Evolutionary conservation across 768 basidiomycete genomes (phyloP).

Genomic region (Suillus brevipes): DNA sequence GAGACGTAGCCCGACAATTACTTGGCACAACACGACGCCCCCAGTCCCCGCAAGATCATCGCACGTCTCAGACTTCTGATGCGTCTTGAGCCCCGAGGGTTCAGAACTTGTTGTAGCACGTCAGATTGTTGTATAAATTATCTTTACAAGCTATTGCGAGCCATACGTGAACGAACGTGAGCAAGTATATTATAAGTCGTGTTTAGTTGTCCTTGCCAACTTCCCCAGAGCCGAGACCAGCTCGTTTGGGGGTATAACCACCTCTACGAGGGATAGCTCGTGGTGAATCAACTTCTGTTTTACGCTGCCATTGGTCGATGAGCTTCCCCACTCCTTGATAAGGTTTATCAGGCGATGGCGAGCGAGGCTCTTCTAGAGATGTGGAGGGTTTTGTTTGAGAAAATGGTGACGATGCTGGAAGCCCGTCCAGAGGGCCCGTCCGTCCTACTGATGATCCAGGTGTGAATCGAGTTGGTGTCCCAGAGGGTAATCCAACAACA

Average conservation of each 20-base stretch:
- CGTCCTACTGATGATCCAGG: slow-evolving; percentile 16
- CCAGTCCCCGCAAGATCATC: slow-evolving; percentile 1
- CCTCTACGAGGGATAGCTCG: slow-evolving; percentile 38
- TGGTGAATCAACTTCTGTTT: slow-evolving; percentile 53
- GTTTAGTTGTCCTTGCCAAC: slow-evolving; percentile 23
- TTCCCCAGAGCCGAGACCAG: slow-evolving; percentile 30
- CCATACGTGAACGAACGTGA: background rate
- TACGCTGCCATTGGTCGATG: slow-evolving; percentile 88
- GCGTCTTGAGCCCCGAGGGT: background rate
- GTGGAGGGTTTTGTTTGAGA: slow-evolving; percentile 12
- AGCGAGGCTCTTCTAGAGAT: slow-evolving; percentile 34
- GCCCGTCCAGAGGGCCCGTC: slow-evolving; percentile 25
- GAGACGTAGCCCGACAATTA: slow-evolving; percentile 48
- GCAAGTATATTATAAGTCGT: slow-evolving; percentile 1
- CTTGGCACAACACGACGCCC: slow-evolving; percentile 28
- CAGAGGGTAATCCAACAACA: slow-evolving; percentile 23
- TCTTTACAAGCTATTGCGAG: background rate
- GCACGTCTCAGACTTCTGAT: background rate
- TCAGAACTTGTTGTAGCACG: background rate
- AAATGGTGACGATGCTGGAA: slow-evolving; percentile 17
- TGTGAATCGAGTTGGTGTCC: slow-evolving; percentile 23
- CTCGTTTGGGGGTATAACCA: slow-evolving; percentile 41
- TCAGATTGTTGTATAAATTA: slow-evolving; percentile 6
- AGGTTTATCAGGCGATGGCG: slow-evolving; percentile 73
- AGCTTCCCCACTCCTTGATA: slow-evolving; percentile 83